A percentile compares a stretch with the other conserved stretches of the same genome.
phyloP scores from a whole-genome alignment of 441 rosid species.

The Viola pubescens region DNA sequence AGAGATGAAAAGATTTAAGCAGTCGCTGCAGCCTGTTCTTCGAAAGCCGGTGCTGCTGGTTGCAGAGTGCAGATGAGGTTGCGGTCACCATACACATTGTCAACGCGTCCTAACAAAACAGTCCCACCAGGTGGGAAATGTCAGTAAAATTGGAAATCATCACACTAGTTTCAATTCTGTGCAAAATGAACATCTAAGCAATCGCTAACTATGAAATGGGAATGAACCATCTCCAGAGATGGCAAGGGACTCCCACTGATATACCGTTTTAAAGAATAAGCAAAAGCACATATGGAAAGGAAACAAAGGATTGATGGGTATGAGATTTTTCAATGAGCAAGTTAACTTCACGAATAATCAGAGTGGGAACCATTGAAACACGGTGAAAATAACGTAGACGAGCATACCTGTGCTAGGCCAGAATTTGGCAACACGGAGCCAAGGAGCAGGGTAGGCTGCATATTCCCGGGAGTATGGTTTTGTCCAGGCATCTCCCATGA shows the following conservation, averaged over 20 bases:
- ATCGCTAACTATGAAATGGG: too few species aligned
- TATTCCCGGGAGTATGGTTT: conserved; percentile 81
- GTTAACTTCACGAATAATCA: background rate
- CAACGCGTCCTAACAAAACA: conserved; percentile 64
- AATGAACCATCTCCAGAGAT: too few species aligned
- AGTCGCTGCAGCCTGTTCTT: conserved; percentile 80
- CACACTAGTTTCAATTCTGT: too few species aligned
- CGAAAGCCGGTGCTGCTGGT: conserved; percentile 46
- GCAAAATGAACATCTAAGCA: too few species aligned
- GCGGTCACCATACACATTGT: conserved; percentile 94
- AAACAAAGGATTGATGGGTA: background rate
- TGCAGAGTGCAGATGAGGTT: conserved; percentile 84
- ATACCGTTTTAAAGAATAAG: background rate
- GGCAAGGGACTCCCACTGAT: too few species aligned
- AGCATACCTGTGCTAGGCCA: conserved; percentile 82
- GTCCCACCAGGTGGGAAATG: background rate
- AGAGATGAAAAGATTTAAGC: conserved; percentile 29
- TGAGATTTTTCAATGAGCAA: background rate
- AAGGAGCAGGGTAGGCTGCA: conserved; percentile 93
- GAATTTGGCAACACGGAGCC: conserved; percentile 84
- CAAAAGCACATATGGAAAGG: background rate
- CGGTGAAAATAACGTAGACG: background rate
- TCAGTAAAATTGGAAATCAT: background rate
- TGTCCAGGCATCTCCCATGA: conserved; percentile 94
- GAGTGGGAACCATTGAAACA: background rate